Base-by-base conservation (phyloP, 176 grass and related monocot species). In the Bolboschoenus planiculmis region DNA sequence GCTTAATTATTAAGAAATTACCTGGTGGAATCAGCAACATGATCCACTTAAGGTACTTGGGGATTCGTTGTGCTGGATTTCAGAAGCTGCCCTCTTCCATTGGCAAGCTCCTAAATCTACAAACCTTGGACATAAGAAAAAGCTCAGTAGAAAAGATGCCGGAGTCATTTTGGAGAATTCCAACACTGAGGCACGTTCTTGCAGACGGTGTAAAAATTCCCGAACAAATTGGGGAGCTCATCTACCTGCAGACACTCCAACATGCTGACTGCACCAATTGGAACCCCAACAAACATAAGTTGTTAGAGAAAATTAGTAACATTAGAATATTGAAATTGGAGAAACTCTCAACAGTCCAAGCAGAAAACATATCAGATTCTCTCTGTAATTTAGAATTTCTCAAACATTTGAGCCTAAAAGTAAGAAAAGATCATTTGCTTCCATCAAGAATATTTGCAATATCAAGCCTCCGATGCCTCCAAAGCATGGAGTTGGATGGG, bases 31-130 rank as follows among this genome's bases (percentile, higher is more conserved):
- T 89, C 50, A 82, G 85, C 71, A 78, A 78, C 20, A 86, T 92
- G 85, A 87, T 92, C 27, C 90, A 92, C 71, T 66, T 91, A 47
- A 91, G 87, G 83, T 91, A 90, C 86, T 47, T 91, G 4, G 83
- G 86, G 4, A 76, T 91, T 1, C 83, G 73, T 0, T 83, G 83
- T 23, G 57, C 58, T 15, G 20, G 50, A 4, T 44, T 91, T 64
- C 78, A 89, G 73, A 83, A 77, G 64, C 80, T 91, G 11, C 90
- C 90, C 7, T 71, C 3, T 76, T 84, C 50, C 48, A 77, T 92
- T 2, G 60, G 77, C 64, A 92, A 82, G 40, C 90, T 92, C 10
- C 82, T 83, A 14, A 92, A 92, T 83, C 87, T 92, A 51, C 90
- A 92, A 63, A 87, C 90, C 3, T 84, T 92, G 7, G 86, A 89